Percentiles rank a stretch among this genome's conserved stretches.
Evolutionary conservation across 768 basidiomycete genomes (phyloP).

Genomic region (Pleurotus cornucopiae): DNA sequence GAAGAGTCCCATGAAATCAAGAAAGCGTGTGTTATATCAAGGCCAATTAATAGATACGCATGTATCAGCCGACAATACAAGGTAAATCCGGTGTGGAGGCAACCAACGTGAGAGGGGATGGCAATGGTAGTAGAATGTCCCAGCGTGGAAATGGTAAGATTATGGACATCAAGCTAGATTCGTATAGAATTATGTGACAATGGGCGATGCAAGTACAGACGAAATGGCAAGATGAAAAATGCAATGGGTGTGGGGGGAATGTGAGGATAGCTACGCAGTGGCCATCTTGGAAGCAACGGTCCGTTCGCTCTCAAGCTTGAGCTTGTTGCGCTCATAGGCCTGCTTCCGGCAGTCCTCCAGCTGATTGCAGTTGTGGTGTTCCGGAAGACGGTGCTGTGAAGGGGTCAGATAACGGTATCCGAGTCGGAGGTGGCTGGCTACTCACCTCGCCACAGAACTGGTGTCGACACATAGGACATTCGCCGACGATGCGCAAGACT

Average conservation of each 20-base stretch:
- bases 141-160: not conserved
- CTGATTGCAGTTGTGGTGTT: constrained; percentile 82
- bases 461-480: constrained; percentile 75
- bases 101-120: not conserved
- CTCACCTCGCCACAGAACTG: constrained; percentile 78
- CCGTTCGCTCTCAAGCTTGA: constrained; percentile 81
- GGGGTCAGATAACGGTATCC: constrained; percentile 15
- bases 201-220: constrained; percentile 3
- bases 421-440: constrained; percentile 14
- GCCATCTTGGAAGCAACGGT: constrained; percentile 87
- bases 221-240: constrained; percentile 11
- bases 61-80: not conserved
- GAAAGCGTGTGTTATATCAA: not conserved
- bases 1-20: no score
- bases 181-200: not conserved
- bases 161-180: not conserved
- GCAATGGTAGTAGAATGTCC: not conserved
- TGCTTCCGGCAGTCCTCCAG: constrained; percentile 82
- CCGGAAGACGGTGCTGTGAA: constrained; percentile 78
- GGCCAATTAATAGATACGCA: not conserved
- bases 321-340: constrained; percentile 86
- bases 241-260: constrained; percentile 12
- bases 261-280: constrained; percentile 44
- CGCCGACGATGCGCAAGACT: constrained; percentile 78
- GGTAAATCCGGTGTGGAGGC: not conserved